Evolutionary conservation across 768 basidiomycete species (phyloP).

Genomic region (Hirschioporus abietinus): DNA sequence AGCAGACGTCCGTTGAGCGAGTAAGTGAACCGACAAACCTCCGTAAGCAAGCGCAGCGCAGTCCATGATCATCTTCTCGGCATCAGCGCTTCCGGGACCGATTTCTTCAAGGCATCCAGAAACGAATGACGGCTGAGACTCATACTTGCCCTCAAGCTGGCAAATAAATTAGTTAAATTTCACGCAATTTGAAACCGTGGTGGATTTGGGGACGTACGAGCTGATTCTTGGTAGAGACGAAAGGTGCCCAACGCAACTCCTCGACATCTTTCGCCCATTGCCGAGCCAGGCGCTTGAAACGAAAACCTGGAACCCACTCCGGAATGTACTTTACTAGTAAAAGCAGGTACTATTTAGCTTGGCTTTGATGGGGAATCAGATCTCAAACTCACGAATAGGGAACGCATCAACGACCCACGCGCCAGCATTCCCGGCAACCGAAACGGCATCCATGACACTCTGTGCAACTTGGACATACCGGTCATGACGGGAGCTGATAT

Average conservation of each 20-base stretch:
- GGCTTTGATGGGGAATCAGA: not conserved
- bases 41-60: slow-evolving; percentile 26
- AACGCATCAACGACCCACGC: slow-evolving; percentile 20
- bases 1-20: not conserved
- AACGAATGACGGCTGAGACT: not conserved
- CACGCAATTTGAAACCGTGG: slow-evolving; percentile 6
- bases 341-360: not conserved
- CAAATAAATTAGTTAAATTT: slow-evolving; percentile 22
- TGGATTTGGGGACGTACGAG: not conserved
- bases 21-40: slow-evolving; percentile 21
- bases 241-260: not conserved
- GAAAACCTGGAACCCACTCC: slow-evolving; percentile 29
- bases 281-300: slow-evolving; percentile 27
- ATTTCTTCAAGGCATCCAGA: not conserved
- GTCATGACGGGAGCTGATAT: slow-evolving; percentile 29
- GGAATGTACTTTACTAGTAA: slow-evolving; percentile 25
- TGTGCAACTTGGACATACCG: slow-evolving; percentile 28
- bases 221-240: not conserved
- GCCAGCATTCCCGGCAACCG: slow-evolving; percentile 7
- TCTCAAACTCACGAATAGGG: slow-evolving; percentile 24
- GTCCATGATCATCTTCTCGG: not conserved
- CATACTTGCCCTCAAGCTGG: slow-evolving; percentile 21
- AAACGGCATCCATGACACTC: slow-evolving; percentile 17
- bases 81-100: not conserved
- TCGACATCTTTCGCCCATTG: slow-evolving; percentile 18